Evolutionary conservation across 208 protist genomes (phyloP), one percentile per base, ranked within the genome.

Genomic region (Crithidia brevicula): DNA sequence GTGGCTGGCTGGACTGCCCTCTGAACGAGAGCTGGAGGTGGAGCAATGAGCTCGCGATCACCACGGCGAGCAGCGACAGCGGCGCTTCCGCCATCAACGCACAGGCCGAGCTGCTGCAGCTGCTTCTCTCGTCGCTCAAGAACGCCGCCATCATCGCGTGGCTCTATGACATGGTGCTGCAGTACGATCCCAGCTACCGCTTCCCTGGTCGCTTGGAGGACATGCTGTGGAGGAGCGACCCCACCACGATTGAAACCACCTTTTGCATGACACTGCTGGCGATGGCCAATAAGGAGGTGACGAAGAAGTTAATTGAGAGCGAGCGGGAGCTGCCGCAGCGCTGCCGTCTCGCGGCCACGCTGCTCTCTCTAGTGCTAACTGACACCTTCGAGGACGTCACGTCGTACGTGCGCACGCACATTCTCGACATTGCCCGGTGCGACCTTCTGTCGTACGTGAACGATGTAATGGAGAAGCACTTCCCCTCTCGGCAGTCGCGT

Each of bases 1-100:
- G 62, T 50, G 81, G 81, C n/a, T 86, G 81, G 81, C 61, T 86
- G 28, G 81, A 86, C 57, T 85, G 69, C 53, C 72, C 84, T 11
- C 45, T 20, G 36, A 40, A 27, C 65, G n/a, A 46, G 25, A 34
- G 22, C 38, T 73, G 36, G 57, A 45, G 28, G 31, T 77, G 76
- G 69, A 56, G 38, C 59, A 52, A 47, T 23, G 52, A 49, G 25
- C 27, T 72, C 45, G n/a, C 51, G 13, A 54, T 65, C n/a, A 30
- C 46, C 13, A 9, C 43, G 50, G 5, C 13, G 31, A 27, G 47
- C 36, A 51, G 64, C 11, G 61, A 79, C 8, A 82, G 60, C 11
- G 57, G 58, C 33, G 43, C 66, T 0, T 74, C 11, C 3, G 88
- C 84, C 16, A 59, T 82, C 15, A 79, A 86, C 57, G 72, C 79